phyloP scores from a whole-genome alignment of 768 basidiomycete genomes.

The Pleurotus pulmonarius region DNA sequence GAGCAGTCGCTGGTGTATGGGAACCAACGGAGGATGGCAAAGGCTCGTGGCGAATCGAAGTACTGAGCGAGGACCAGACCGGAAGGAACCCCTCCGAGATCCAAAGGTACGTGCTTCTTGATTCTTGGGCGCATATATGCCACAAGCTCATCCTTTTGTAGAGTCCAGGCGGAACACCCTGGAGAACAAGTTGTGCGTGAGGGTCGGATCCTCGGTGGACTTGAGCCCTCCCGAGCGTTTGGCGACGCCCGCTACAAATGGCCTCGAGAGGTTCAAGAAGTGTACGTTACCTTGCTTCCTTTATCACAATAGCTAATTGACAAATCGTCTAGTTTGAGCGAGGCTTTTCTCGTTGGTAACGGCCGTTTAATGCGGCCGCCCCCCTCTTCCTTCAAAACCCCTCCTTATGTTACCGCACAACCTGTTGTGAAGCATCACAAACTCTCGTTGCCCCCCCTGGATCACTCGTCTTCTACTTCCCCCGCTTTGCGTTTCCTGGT shows the following conservation, averaged over 20 bases:
- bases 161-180: conserved; percentile 83
- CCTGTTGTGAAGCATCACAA: conserved; percentile 82
- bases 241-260: conserved; percentile 92
- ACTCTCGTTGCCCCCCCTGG: conserved; percentile 46
- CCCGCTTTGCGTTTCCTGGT: conserved; percentile 68
- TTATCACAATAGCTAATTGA: not conserved
- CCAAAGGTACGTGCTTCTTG: conserved; percentile 52
- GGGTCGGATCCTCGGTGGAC: conserved; percentile 82
- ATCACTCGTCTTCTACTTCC: conserved; percentile 22
- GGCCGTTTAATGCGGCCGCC: conserved; percentile 54
- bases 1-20: conserved; percentile 95
- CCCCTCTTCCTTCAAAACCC: conserved; percentile 70
- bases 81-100: conserved; percentile 86
- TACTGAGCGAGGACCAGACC: conserved; percentile 95
- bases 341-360: conserved; percentile 66
- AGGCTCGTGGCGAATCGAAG: conserved; percentile 87
- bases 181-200: conserved; percentile 74
- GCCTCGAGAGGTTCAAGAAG: conserved; percentile 67
- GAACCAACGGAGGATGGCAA: conserved; percentile 62
- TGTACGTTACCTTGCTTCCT: conserved; percentile 37
- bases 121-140: not conserved
- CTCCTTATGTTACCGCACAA: conserved; percentile 86
- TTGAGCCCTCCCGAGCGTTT: conserved; percentile 85
- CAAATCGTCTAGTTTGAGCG: conserved; percentile 40
- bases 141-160: conserved; percentile 18